Evolutionary conservation across 1,284 basidiomycete genomes (phyloP).

Genomic region (Tausonia pullulans): DNA sequence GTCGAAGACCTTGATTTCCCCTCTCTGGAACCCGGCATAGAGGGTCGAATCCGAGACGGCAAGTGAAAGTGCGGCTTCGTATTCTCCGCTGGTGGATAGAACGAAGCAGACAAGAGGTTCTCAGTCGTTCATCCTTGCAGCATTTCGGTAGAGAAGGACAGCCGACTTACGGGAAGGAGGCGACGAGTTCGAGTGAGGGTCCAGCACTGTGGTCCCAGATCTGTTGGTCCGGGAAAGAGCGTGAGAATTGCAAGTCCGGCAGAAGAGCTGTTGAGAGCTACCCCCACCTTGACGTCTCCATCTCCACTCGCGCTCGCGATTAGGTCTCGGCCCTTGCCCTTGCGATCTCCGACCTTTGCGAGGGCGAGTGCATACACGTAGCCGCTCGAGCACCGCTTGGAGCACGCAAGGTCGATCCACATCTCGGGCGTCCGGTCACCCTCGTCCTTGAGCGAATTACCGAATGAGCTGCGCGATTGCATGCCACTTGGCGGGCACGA

Average conservation of each 20-base stretch:
- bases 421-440: no score
- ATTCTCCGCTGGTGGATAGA: no score
- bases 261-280: background rate
- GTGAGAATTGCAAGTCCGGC: background rate
- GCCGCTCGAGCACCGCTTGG: background rate
- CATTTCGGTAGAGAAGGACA: background rate
- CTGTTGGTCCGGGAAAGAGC: background rate
- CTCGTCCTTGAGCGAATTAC: no score
- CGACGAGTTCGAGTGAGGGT: background rate
- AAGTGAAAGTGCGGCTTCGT: conserved; percentile 48
- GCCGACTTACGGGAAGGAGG: background rate
- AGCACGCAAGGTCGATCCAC: no score
- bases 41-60: conserved; percentile 65
- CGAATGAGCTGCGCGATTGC: background rate
- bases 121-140: no score
- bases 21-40: conserved; percentile 87
- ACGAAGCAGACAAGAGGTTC: no score
- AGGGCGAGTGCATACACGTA: conserved; percentile 9
- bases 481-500: background rate
- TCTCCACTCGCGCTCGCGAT: conserved; percentile 11
- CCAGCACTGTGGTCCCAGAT: conserved; percentile 4
- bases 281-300: conserved; percentile 13
- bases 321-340: background rate
- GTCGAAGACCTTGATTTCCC: conserved; percentile 83
- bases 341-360: background rate